Percentiles rank a stretch among this genome's conserved stretches.
Conservation (phyloP, 192 early-diverging fungal genomes). For the Dissophora globulifera region DNA sequence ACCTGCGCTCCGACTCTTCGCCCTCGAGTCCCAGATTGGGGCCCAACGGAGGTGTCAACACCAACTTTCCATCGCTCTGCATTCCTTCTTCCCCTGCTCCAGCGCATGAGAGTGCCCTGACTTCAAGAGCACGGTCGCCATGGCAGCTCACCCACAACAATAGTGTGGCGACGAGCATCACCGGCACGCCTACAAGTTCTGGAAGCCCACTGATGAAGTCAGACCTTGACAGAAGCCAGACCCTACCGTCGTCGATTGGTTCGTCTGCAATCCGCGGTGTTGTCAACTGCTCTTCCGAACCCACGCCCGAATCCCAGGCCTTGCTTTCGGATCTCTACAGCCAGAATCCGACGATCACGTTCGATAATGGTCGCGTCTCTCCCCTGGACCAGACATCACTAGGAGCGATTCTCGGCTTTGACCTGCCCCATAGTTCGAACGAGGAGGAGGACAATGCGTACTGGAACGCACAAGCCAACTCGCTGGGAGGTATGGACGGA, state of each 20-base stretch:
- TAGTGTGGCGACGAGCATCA: conserved; percentile 41
- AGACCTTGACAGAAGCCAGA: conserved; percentile 12
- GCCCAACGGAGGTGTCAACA: conserved; percentile 6
- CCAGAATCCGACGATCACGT: conserved; percentile 47
- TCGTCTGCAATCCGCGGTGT: neutral
- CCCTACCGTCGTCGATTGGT: neutral
- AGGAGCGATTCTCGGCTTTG: conserved; percentile 50
- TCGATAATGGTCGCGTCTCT: conserved; percentile 40
- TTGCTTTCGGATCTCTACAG: conserved; percentile 47
- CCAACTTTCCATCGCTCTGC: conserved; percentile 42
- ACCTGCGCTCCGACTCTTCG: conserved; percentile 38
- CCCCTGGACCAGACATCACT: conserved; percentile 47
- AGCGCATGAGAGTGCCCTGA: conserved; percentile 33
- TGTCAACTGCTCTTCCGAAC: conserved; percentile 45
- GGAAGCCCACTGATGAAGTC: conserved; percentile 36
- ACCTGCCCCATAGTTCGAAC: conserved; percentile 46
- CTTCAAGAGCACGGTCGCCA: conserved; percentile 28
- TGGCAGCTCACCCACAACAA: conserved; percentile 37
- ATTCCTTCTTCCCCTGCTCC: conserved; percentile 49
- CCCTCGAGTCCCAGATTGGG: conserved; percentile 38
- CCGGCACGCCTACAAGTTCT: conserved; percentile 25
- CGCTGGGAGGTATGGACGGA: conserved; percentile 50
- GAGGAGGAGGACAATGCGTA: conserved; percentile 52
- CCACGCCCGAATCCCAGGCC: conserved; percentile 33
- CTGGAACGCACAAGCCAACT: conserved; percentile 53